Percentiles rank a stretch among this genome's conserved stretches.
These are phyloP conservation scores for Teunomyces gatunensis DNA, from an alignment of 805 yeast genomes.

Conservation along the genomic window DNA sequence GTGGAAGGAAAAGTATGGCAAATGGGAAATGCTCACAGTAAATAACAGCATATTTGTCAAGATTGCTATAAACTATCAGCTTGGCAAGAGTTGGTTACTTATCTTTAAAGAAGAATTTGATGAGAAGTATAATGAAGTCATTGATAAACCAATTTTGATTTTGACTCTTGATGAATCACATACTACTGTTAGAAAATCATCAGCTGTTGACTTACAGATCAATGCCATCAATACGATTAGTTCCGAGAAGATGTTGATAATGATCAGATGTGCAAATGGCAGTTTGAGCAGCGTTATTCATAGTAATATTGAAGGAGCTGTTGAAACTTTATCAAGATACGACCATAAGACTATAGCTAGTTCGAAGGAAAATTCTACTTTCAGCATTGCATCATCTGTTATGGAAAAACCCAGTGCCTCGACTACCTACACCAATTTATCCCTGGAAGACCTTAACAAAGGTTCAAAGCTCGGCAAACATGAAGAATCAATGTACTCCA, in stretches of 20 bases:
- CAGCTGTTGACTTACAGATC: slow-evolving; percentile 41
- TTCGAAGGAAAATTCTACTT: slow-evolving; percentile 17
- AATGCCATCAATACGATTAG: slow-evolving; percentile 31
- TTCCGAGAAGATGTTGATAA: slow-evolving; percentile 23
- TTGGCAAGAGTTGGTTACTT: slow-evolving; percentile 35
- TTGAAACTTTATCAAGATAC: not conserved
- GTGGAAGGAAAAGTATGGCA: slow-evolving; percentile 42
- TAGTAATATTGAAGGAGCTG: slow-evolving; percentile 23
- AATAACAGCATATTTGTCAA: slow-evolving; percentile 36
- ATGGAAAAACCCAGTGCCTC: slow-evolving; percentile 25
- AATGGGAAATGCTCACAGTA: slow-evolving; percentile 44
- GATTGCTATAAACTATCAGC: slow-evolving; percentile 37
- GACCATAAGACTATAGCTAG: slow-evolving; percentile 1
- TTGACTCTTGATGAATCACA: slow-evolving; percentile 23
- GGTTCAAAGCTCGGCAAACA: slow-evolving; percentile 4
- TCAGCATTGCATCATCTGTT: slow-evolving; percentile 36
- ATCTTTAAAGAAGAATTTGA: slow-evolving; percentile 41
- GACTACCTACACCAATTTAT: slow-evolving; percentile 2
- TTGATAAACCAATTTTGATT: slow-evolving; percentile 37
- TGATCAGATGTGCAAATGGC: slow-evolving; percentile 33
- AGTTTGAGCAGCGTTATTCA: slow-evolving; percentile 23
- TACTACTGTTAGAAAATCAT: slow-evolving; percentile 29
- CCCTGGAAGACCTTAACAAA: slow-evolving; percentile 2
- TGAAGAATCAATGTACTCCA: slow-evolving; percentile 18
- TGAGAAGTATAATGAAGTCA: slow-evolving; percentile 23